These are phyloP conservation scores for Rhytidhysteron rufulum DNA, from an alignment of 2,329 filamentous ascomycete species.

Conservation along the genomic window DNA sequence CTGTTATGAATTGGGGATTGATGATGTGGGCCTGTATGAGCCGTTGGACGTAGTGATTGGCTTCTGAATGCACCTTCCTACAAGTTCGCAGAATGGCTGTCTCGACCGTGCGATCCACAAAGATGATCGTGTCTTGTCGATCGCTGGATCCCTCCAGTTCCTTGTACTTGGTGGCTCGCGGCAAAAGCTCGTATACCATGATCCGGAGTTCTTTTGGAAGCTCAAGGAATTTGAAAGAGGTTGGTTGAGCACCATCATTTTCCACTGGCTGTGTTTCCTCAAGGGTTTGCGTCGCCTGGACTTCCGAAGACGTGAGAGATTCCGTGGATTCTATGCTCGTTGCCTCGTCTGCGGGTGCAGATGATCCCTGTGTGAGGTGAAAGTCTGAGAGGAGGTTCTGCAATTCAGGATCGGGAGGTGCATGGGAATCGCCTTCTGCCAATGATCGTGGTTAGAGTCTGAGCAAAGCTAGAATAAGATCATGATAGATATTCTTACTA, in stretches of 20 bases:
- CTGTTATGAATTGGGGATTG: neutral
- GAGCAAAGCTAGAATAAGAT: no score
- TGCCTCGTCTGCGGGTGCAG: no score
- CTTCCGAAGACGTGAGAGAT: no score
- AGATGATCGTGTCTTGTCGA: neutral
- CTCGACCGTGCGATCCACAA: neutral
- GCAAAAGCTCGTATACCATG: neutral
- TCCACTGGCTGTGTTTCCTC: no score
- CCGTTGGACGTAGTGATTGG: neutral
- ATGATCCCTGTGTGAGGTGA: no score
- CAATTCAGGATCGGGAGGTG: no score
- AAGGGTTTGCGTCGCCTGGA: no score
- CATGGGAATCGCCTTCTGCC: no score
- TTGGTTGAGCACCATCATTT: neutral
- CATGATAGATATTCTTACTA: no score
- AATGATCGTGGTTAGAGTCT: no score
- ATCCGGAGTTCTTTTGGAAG: slow-evolving; percentile 2
- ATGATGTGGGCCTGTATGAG: neutral
- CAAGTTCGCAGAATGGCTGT: neutral
- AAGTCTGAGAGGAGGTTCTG: no score
- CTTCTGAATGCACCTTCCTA: neutral
- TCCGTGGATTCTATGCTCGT: no score
- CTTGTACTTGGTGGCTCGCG: neutral
- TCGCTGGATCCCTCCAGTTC: neutral
- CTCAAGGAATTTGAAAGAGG: neutral